Percentiles rank a stretch among this genome's conserved stretches.
Conservation (phyloP, 495 filamentous ascomycete species). For the Trichoderma asperelloides region DNA sequence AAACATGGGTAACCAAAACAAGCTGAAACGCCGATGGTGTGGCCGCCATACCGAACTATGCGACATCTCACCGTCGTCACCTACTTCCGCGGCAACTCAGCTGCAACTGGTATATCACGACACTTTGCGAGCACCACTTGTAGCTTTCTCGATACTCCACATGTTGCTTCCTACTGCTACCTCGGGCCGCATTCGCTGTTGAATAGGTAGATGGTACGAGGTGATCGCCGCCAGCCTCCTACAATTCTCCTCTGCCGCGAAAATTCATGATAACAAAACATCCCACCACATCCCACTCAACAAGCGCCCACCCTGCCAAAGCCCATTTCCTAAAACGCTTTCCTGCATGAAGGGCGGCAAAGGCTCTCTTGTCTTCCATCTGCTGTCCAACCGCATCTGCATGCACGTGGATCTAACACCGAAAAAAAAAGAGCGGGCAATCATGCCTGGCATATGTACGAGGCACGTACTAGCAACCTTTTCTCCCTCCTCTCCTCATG, state of each 20-base stretch:
- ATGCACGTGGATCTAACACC: not conserved
- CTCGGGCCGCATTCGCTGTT: not conserved
- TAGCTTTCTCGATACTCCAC: not conserved
- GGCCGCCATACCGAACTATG: no score
- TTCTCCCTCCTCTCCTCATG: not conserved
- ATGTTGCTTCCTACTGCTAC: not conserved
- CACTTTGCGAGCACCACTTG: no score
- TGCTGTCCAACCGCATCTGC: constrained; percentile 4
- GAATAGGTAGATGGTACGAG: not conserved
- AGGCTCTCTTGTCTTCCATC: not conserved
- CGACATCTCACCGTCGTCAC: no score
- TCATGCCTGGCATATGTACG: not conserved
- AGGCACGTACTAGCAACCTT: not conserved
- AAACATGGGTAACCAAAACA: no score
- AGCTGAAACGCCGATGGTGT: no score
- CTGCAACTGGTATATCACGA: no score
- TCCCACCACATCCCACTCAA: not conserved
- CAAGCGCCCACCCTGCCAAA: not conserved
- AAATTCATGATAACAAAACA: not conserved
- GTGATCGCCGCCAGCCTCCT: not conserved
- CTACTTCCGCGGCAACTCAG: no score
- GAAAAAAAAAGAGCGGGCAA: not conserved
- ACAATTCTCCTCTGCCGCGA: not conserved
- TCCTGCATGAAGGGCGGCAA: not conserved
- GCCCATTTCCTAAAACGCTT: not conserved